phyloP scores from a whole-genome alignment of 805 yeast genomes.

The Tetrapisispora nanseiensis region DNA sequence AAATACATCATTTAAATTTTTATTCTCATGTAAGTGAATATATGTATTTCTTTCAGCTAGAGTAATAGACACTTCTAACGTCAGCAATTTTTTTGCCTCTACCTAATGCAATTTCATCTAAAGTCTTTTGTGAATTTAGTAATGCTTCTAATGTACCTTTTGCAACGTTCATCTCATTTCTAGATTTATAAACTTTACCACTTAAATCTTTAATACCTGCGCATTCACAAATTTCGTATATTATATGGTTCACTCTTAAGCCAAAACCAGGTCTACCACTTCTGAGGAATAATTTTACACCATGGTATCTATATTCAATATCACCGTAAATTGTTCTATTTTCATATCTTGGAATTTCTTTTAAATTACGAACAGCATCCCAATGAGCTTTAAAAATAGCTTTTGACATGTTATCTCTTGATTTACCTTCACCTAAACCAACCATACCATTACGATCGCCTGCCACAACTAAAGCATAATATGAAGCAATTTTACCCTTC shows the following conservation, averaged over 20 bases:
- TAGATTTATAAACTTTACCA: slow-evolving; percentile 83
- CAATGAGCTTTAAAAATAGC: slow-evolving; percentile 82
- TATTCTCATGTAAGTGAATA: slow-evolving; percentile 1
- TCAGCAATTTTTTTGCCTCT: slow-evolving; percentile 95
- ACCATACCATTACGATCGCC: slow-evolving; percentile 92
- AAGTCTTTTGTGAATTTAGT: slow-evolving; percentile 56
- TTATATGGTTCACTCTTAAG: slow-evolving; percentile 78
- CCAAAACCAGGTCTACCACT: slow-evolving; percentile 93
- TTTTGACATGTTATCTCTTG: slow-evolving; percentile 60
- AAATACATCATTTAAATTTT: too few species aligned
- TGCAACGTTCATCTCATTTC: slow-evolving; percentile 91
- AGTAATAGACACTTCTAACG: slow-evolving; percentile 80
- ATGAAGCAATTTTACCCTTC: slow-evolving; percentile 78
- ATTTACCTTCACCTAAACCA: slow-evolving; percentile 92
- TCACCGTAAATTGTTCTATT: slow-evolving; percentile 84
- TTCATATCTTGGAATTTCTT: slow-evolving; percentile 77
- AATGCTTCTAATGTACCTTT: slow-evolving; percentile 85
- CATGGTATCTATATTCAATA: slow-evolving; percentile 74
- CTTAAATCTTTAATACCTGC: slow-evolving; percentile 91
- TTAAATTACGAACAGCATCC: slow-evolving; percentile 84
- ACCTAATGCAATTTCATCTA: slow-evolving; percentile 79
- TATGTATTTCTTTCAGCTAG: slow-evolving; percentile 26
- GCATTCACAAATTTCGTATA: slow-evolving; percentile 82
- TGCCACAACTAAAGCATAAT: slow-evolving; percentile 76
- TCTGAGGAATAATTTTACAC: slow-evolving; percentile 70